Evolutionary conservation across 345 rosid species (phyloP).

Genomic region (Laguncularia racemosa): DNA sequence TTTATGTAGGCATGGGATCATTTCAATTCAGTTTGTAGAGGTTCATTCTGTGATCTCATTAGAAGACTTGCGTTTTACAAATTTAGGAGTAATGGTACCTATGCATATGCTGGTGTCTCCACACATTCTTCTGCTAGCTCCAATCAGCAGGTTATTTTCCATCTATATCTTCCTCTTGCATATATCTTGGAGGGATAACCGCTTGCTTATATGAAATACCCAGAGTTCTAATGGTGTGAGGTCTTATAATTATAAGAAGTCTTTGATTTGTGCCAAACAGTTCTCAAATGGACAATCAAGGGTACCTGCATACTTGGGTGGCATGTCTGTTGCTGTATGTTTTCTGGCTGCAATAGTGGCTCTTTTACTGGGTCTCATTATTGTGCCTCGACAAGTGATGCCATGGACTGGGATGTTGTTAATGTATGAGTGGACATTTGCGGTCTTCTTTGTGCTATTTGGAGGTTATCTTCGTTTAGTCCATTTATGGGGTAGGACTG

Average conservation of each 20-base stretch:
- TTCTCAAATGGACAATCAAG: constrained; percentile 36
- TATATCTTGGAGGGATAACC: not conserved
- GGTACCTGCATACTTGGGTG: constrained; percentile 64
- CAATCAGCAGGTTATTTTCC: constrained; percentile 36
- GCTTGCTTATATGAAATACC: not conserved
- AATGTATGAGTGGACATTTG: constrained; percentile 82
- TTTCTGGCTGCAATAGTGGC: constrained; percentile 43
- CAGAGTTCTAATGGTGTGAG: not conserved
- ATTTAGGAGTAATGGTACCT: constrained; percentile 48
- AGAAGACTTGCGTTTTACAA: constrained; percentile 58
- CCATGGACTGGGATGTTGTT: constrained; percentile 89
- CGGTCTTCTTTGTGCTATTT: constrained; percentile 53
- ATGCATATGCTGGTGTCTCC: constrained; percentile 52
- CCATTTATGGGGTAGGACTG: constrained; percentile 52
- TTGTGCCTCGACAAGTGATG: constrained; percentile 79
- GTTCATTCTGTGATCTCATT: constrained; percentile 50
- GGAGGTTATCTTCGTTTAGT: constrained; percentile 61
- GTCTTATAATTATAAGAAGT: constrained; percentile 6
- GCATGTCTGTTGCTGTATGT: constrained; percentile 49
- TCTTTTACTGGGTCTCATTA: constrained; percentile 48
- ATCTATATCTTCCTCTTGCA: constrained; percentile 3
- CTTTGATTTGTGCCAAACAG: constrained; percentile 28
- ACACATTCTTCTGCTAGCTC: constrained; percentile 37
- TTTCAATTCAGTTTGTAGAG: constrained; percentile 40
- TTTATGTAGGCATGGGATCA: constrained; percentile 45